Evolutionary conservation across 805 yeast genomes (phyloP), one percentile per base, ranked within the genome.

Genomic region (Lipomyces yamanashiensis): DNA sequence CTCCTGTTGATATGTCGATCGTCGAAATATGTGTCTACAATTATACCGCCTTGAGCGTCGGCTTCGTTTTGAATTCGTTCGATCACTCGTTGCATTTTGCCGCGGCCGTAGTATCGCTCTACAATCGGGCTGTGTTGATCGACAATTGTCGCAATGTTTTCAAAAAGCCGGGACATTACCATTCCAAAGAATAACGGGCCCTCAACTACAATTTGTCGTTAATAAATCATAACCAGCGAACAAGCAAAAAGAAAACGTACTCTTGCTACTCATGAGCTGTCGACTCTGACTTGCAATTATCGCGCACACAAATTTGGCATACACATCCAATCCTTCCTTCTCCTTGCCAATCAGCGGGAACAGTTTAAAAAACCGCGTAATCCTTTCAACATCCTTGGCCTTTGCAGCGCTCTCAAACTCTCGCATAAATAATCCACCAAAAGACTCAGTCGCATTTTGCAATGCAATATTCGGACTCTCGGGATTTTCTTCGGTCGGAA

Each of bases 31-130:
- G 95, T 89, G 74, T 93, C 98, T 59, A 89, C 80, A 3, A 95
- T 89, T 50, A 95, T 79, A 0, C 96, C 96, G 33, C 93, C 87
- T 73, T 95, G 99, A n/a, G 92, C 81, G 73, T 95, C 99, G 37
- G 95, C 87, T 73, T 95, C 99, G 55, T 84, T 79, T 75, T 93
- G 96, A 39, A 95, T 87, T 55, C 84, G 84, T 19, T 83, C 84
- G 69, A 92, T 81, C 9, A 93, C 92, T 40, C 81, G 81, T 2
- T 82, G 77, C 80, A 92, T 86, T 28, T 76, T 73, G 6, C 73
- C 74, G 1, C 78, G 77, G 19, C 93, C 96, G 72, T 95, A 95
- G 72, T 87, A 88, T 54, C 81, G 81, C 48, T 82, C 83, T 34
- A 95, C 91, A 45, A 95, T 82, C 10, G 87, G 87, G 0, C 95